Evolutionary conservation across 495 filamentous ascomycete species (phyloP).

Genomic region (Lindgomyces ingoldianus): DNA sequence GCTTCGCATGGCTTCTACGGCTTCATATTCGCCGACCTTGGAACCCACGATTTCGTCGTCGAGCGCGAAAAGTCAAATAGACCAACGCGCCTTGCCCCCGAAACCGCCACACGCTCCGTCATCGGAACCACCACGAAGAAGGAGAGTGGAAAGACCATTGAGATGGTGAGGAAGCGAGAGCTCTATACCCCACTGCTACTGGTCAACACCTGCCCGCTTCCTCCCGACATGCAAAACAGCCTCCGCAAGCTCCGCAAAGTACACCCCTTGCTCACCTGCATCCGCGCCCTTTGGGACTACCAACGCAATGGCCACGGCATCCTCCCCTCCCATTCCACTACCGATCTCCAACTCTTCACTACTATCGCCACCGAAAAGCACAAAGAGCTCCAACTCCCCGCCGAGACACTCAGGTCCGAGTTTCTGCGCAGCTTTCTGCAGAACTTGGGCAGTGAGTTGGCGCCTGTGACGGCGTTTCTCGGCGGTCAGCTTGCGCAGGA

Average conservation of each 20-base stretch:
- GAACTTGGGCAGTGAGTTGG: constrained; percentile 77
- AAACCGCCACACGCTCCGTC: constrained; percentile 77
- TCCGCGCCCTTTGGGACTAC: constrained; percentile 84
- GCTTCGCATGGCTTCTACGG: constrained; percentile 89
- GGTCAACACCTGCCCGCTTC: constrained; percentile 72
- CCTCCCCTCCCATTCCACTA: constrained; percentile 58
- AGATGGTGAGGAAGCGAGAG: constrained; percentile 91
- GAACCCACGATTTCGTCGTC: constrained; percentile 82
- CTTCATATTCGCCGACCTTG: constrained; percentile 90
- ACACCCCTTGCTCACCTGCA: constrained; percentile 75
- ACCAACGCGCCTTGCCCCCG: constrained; percentile 60
- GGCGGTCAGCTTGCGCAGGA: constrained; percentile 92
- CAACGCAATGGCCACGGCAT: constrained; percentile 54
- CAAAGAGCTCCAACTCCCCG: constrained; percentile 72
- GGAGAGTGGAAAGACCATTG: constrained; percentile 69
- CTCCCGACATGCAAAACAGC: constrained; percentile 65
- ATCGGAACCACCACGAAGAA: constrained; percentile 69
- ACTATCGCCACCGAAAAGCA: constrained; percentile 72
- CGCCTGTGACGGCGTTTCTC: constrained; percentile 84
- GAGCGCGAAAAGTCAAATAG: constrained; percentile 80
- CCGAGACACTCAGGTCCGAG: constrained; percentile 70
- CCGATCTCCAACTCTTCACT: constrained; percentile 63
- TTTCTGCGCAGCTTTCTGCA: constrained; percentile 82
- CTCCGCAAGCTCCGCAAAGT: constrained; percentile 71
- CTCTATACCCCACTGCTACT: constrained; percentile 78